Evolutionary conservation across 768 basidiomycete genomes (phyloP), one percentile per base, ranked within the genome.

Genomic region (Coprinopsis strossmayeri): DNA sequence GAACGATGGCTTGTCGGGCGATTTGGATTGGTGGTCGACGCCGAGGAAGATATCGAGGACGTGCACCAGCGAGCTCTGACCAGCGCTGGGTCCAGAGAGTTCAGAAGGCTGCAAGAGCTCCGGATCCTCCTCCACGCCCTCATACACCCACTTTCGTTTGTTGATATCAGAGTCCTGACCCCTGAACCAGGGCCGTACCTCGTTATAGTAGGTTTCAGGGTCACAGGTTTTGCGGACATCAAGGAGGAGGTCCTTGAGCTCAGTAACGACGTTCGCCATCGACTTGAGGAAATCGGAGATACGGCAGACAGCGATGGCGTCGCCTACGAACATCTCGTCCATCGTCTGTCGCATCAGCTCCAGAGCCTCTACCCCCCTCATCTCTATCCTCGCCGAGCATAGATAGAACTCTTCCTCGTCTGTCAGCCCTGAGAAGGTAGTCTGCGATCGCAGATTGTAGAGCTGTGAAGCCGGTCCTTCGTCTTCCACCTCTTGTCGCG

Each of bases 381-480:
- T 73, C 66, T 98, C 95, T 60, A 94, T 91, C 9, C 88, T 79
- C 2, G 92, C 82, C 0, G 92, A 93, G 32, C 84, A 79, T 42
- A 96, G 78, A 67, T 92, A 97, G 63, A 98, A 99, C 51, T 91
- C 89, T 52, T 84, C 78, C 61, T 99, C 95, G 59, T 93, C 91
- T 21, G 66, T 63, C 2, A 84, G 84, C 21, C 78, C 75, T 1
- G 95, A 93, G 69, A 97, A 97, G 39, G 79, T 69, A 1, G 81
- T 82, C 53, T 74, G 73, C 50, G 76, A 78, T 38, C 79, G 79
- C 34, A 94, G 72, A 61, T 91, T 82, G 52, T 79, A 66, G 1
- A 78, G 35, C 27, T 39, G 65, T 15, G 73, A 63, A 0, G 79
- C 80, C 55, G 64, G 21, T 5, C 15, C 50, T 17, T 18, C 43